Base-by-base conservation (phyloP, 176 grass and related monocot genomes). In the Triticum aestivum region DNA sequence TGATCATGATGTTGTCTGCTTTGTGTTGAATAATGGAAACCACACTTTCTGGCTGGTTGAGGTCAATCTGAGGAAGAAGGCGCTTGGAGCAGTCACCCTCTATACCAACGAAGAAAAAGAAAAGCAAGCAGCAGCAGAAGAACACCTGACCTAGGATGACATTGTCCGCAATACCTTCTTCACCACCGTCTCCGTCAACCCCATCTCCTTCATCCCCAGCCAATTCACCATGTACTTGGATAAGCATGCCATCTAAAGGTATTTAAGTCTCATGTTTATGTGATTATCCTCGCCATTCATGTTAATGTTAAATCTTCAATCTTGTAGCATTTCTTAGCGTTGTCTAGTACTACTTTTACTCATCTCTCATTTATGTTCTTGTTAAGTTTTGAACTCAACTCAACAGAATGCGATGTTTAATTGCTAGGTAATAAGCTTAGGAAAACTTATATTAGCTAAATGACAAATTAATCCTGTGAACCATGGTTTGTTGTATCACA, bases 231-330 rank as follows among this genome's bases (percentile, higher is more conserved):
- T 17, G 51, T 85, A 85, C 42, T 56, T 85, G 73, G 15, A 33
- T 15, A 23, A 67, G 30, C 4, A 78, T 68, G 30, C 29, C 73
- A 27, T 68, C 61, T 78, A 34, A 62, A 83, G 67, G 81, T 83
- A 83, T 5, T 73, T 38, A 41, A 41, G 5, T 81, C 42, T 10
- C 29, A 33, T 65, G 59, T 42, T 63, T 79, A 18, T 42, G 18
- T 73, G 35, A 44, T 23, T 45, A 24, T 41, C 39, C 21, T 45
- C 3, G 4, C 20, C 21, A 73, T 69, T 34, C 67, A 69, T 69
- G 30, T 69, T 69, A 69, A 69, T 69, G 30, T 69, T 69, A 69
- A 38, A 20, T 69, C 0, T 69, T 37, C 17, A 15, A 69, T 69
- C 33, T 37, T 17, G 18, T 38, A 14, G 12, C 26, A 66, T 32